A percentile compares a stretch with the other conserved stretches of the same genome.
phyloP scores from a whole-genome alignment of 352 stramenopile genomes.

The Aphanomyces euteiches region DNA sequence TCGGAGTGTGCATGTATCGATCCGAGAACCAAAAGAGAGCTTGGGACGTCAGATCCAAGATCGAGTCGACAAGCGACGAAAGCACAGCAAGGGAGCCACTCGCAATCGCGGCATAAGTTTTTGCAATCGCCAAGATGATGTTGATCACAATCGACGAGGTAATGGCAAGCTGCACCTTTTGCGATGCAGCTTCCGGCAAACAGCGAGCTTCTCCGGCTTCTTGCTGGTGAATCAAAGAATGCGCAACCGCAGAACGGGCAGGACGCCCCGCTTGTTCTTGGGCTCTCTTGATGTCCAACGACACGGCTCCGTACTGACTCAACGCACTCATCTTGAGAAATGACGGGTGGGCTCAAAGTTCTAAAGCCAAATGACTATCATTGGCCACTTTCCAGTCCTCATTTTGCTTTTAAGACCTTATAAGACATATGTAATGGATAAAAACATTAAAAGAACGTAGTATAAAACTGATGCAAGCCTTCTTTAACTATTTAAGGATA shows the following conservation, averaged over 20 bases:
- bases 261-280: background rate
- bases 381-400: too few relatives aligned
- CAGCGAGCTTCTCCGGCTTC: slow-evolving; percentile 50
- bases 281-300: slow-evolving; percentile 16
- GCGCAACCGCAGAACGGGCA: slow-evolving; percentile 65
- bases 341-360: too few relatives aligned
- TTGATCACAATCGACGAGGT: slow-evolving; percentile 66
- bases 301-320: slow-evolving; percentile 24
- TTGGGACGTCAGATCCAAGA: slow-evolving; percentile 93
- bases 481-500: too few relatives aligned
- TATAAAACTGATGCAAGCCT: too few relatives aligned
- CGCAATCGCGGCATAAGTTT: slow-evolving; percentile 70
- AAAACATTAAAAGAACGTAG: too few relatives aligned
- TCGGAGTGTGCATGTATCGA: slow-evolving; percentile 83
- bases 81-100: slow-evolving; percentile 91
- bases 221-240: slow-evolving; percentile 59
- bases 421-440: too few relatives aligned
- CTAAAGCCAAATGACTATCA: too few relatives aligned
- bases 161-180: slow-evolving; percentile 66
- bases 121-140: slow-evolving; percentile 59
- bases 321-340: background rate
- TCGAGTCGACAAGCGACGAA: slow-evolving; percentile 91
- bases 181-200: slow-evolving; percentile 41
- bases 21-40: slow-evolving; percentile 93
- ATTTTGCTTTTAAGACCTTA: too few relatives aligned